A percentile compares a stretch with the other conserved stretches of the same genome.
phyloP scores from a whole-genome alignment of 208 protist species.

The Trypanosoma lewisi region DNA sequence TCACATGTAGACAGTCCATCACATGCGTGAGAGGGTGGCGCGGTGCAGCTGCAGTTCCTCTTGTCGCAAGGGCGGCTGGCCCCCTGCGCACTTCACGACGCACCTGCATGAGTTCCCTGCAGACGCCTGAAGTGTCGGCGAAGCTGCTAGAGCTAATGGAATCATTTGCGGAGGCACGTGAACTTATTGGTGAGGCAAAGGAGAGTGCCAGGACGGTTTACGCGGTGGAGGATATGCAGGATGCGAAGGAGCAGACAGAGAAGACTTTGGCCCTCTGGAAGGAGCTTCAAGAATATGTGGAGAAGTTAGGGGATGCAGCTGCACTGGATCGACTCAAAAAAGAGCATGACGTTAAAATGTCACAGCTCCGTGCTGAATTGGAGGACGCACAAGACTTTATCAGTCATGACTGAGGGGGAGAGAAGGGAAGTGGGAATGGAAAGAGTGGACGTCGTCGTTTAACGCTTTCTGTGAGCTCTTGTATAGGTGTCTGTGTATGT shows the following conservation, averaged over 20 bases:
- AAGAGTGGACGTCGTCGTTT: no score
- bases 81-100: not conserved
- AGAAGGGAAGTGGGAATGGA: no score
- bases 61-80: not conserved
- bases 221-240: constrained; percentile 66
- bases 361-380: constrained; percentile 63
- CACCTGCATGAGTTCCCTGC: not conserved
- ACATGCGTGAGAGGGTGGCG: not conserved
- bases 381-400: constrained; percentile 36
- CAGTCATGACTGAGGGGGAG: constrained; percentile 15
- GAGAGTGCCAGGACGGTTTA: constrained; percentile 72
- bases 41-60: not conserved
- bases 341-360: constrained; percentile 68
- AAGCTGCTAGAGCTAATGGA: constrained; percentile 61
- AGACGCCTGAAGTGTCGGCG: constrained; percentile 10
- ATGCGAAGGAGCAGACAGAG: constrained; percentile 48
- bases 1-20: not conserved
- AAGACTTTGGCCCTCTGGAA: constrained; percentile 55
- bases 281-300: constrained; percentile 31
- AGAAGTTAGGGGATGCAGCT: constrained; percentile 26
- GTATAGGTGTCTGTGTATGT: no score
- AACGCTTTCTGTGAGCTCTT: no score
- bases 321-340: constrained; percentile 35
- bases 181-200: constrained; percentile 60
- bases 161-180: constrained; percentile 55